phyloP scores from a whole-genome alignment of 148 eudicot species.

The Cornus florida region DNA sequence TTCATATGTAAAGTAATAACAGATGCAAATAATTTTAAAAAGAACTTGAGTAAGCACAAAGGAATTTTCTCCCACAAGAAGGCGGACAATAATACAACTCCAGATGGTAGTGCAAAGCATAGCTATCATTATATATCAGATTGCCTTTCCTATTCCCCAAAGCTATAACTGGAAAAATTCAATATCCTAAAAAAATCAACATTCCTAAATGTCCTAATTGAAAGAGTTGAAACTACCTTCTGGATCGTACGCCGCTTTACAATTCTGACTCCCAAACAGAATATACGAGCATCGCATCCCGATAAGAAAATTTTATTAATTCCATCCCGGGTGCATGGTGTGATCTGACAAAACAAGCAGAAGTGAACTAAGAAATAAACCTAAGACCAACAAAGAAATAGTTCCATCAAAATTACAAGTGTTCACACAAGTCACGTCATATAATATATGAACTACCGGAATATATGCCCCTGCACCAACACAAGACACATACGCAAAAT shows the following conservation, averaged over 20 bases:
- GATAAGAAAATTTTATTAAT: conserved; percentile 70
- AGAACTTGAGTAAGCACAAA: background rate
- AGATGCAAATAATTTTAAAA: background rate
- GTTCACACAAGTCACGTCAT: background rate
- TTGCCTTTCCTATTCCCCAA: background rate
- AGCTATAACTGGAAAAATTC: background rate
- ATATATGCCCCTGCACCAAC: background rate
- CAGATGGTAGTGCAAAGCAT: background rate
- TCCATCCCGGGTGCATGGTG: conserved; percentile 61
- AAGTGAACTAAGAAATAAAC: conserved; percentile 13
- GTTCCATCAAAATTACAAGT: background rate
- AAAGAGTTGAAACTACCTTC: conserved; percentile 46
- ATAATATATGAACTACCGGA: background rate
- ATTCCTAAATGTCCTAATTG: too few species aligned
- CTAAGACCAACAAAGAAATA: conserved; percentile 2
- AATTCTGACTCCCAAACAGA: conserved; percentile 89
- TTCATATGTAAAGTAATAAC: background rate
- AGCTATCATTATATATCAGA: background rate
- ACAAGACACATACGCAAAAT: background rate
- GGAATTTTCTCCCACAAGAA: background rate
- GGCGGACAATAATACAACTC: background rate
- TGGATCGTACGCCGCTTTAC: conserved; percentile 69
- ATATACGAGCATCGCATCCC: conserved; percentile 78
- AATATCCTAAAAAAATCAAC: background rate
- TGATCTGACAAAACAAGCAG: conserved; percentile 49